phyloP scores from a whole-genome alignment of 2,329 filamentous ascomycete species.

The Apiospora aurea region DNA sequence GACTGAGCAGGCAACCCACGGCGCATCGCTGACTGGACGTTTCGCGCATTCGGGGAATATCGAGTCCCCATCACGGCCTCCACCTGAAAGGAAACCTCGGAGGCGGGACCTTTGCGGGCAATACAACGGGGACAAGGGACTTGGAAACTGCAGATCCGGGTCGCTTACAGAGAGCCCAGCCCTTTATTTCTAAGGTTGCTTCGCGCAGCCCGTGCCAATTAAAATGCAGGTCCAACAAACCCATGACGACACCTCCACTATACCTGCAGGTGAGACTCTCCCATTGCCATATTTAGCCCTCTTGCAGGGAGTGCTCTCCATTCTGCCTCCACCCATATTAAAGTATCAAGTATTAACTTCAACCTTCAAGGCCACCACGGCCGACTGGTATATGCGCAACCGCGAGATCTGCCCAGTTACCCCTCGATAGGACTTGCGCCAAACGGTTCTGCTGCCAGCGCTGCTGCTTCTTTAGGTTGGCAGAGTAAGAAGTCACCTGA shows the following conservation, averaged over 20 bases:
- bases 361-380: conserved; percentile 41
- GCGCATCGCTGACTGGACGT: conserved; percentile 2
- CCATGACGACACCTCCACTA: conserved; percentile 22
- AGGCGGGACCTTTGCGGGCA: conserved; percentile 14
- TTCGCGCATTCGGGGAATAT: conserved; percentile 16
- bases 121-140: conserved; percentile 1
- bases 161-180: conserved; percentile 1
- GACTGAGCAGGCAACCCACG: background rate
- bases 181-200: conserved; percentile 6
- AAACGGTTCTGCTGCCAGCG: conserved; percentile 69
- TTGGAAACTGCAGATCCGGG: background rate
- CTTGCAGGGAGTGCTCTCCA: background rate
- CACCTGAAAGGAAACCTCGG: conserved; percentile 21
- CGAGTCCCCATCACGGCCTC: background rate
- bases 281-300: conserved; percentile 11
- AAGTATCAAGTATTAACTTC: conserved; percentile 22
- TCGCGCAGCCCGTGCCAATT: conserved; percentile 11
- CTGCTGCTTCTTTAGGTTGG: conserved; percentile 78
- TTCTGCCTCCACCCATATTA: background rate
- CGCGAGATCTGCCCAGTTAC: conserved; percentile 76
- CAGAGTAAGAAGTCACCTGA: conserved; percentile 70
- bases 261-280: conserved; percentile 23
- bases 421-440: conserved; percentile 69
- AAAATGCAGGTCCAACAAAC: conserved; percentile 9
- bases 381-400: conserved; percentile 73